Percentiles rank a stretch among this genome's conserved stretches.
Conservation (phyloP, 805 yeast genomes). For the Wickerhamiella alocasiicola region DNA sequence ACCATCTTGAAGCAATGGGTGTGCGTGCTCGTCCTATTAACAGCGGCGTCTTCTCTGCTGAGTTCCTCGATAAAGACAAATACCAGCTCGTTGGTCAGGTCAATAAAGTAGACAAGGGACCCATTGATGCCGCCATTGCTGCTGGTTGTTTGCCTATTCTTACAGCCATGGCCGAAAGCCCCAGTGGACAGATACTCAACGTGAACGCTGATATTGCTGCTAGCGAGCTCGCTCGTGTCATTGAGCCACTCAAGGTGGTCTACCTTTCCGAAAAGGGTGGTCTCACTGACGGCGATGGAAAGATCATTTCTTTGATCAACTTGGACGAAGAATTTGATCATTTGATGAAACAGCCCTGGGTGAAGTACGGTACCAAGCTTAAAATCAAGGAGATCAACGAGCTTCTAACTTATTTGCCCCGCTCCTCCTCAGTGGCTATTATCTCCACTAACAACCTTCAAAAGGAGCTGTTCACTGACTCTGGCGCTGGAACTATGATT, state of each 20-base stretch:
- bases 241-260: constrained; percentile 93
- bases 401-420: constrained; percentile 81
- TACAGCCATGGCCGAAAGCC: constrained; percentile 93
- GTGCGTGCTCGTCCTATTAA: constrained; percentile 98
- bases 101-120: constrained; percentile 70
- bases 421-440: constrained; percentile 96
- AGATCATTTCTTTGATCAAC: constrained; percentile 78
- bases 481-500: constrained; percentile 97
- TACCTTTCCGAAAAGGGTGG: constrained; percentile 98
- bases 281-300: constrained; percentile 81
- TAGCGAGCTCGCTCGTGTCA: constrained; percentile 90
- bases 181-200: constrained; percentile 90
- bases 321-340: constrained; percentile 93
- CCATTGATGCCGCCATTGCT: constrained; percentile 84
- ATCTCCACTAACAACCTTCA: constrained; percentile 90
- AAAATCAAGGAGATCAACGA: constrained; percentile 95
- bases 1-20: constrained; percentile 91
- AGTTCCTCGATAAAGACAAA: constrained; percentile 77
- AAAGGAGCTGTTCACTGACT: constrained; percentile 93
- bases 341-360: constrained; percentile 90
- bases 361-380: constrained; percentile 94
- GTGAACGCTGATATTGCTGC: constrained; percentile 99
- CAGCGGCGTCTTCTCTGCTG: constrained; percentile 92
- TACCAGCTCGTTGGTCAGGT: constrained; percentile 90
- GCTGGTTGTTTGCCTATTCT: constrained; percentile 96